Evolutionary conservation across 129 eudicot species (phyloP).

Genomic region (Gnaphalium uliginosum): DNA sequence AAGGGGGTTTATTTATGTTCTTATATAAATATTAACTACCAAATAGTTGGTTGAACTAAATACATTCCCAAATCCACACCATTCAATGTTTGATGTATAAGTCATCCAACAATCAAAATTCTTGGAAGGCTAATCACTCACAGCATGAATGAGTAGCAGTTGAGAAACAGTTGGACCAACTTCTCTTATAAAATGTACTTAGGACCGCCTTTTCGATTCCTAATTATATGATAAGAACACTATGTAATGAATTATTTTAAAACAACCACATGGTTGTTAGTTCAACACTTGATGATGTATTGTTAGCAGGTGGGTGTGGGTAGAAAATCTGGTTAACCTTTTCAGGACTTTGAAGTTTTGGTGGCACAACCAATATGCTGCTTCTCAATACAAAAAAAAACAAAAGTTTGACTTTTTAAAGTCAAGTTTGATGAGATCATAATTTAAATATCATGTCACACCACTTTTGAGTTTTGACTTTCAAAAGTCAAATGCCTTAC

Average conservation of each 20-base stretch:
- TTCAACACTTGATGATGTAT: slow-evolving; percentile 31
- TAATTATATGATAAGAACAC: slow-evolving; percentile 11
- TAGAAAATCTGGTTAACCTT: slow-evolving; percentile 25
- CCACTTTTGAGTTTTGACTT: slow-evolving; percentile 12
- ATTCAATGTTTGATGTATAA: slow-evolving; percentile 21
- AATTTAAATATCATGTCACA: slow-evolving; percentile 8
- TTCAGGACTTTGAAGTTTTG: slow-evolving; percentile 21
- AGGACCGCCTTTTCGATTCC: slow-evolving; percentile 17
- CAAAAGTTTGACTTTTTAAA: slow-evolving; percentile 18
- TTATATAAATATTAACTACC: slow-evolving; percentile 5
- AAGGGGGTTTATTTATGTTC: background rate
- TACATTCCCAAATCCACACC: slow-evolving; percentile 28
- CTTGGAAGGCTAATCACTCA: slow-evolving; percentile 28
- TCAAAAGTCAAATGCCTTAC: slow-evolving; percentile 26
- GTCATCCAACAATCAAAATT: slow-evolving; percentile 29
- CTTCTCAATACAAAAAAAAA: slow-evolving; percentile 5
- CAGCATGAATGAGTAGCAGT: slow-evolving; percentile 33
- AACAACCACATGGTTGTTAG: slow-evolving; percentile 35
- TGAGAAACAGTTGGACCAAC: slow-evolving; percentile 43
- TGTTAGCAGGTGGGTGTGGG: slow-evolving; percentile 29
- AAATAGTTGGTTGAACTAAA: slow-evolving; percentile 27
- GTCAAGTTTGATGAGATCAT: slow-evolving; percentile 35
- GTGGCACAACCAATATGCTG: slow-evolving; percentile 29
- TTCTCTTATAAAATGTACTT: slow-evolving; percentile 17
- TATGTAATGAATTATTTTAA: background rate